phyloP scores from a whole-genome alignment of 495 filamentous ascomycete species.

The Aspergillus bertholletiae region DNA sequence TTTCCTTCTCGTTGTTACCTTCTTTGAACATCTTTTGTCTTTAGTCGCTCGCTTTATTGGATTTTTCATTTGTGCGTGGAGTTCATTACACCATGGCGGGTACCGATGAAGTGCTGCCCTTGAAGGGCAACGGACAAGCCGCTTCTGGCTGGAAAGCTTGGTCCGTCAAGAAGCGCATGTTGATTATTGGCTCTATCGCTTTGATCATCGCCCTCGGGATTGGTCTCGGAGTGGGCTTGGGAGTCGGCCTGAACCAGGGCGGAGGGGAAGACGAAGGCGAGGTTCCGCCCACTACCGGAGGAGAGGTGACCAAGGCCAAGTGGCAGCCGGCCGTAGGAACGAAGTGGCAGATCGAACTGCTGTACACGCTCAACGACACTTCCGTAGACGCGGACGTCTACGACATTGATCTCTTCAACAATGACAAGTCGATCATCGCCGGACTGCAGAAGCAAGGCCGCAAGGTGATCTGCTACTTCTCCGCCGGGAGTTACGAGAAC shows the following conservation, averaged over 20 bases:
- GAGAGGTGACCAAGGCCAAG: constrained; percentile 27
- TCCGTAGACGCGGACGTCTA: constrained; percentile 48
- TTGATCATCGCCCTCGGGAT: constrained; percentile 48
- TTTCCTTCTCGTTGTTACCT: background rate
- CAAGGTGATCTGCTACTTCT: constrained; percentile 73
- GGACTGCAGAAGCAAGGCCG: constrained; percentile 44
- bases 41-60: background rate
- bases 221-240: constrained; percentile 52
- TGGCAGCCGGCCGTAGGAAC: constrained; percentile 49
- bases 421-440: constrained; percentile 38
- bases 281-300: constrained; percentile 15
- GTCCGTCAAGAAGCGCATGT: constrained; percentile 37
- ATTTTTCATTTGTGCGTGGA: background rate
- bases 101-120: constrained; percentile 5
- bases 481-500: constrained; percentile 61
- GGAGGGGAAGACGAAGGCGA: constrained; percentile 16
- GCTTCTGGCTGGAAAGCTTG: constrained; percentile 30
- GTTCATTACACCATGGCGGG: constrained; percentile 1
- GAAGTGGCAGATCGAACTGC: constrained; percentile 55
- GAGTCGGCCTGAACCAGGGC: constrained; percentile 33
- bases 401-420: constrained; percentile 63
- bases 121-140: constrained; percentile 15
- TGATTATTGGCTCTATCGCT: constrained; percentile 23
- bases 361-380: constrained; percentile 39
- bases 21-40: background rate